Conservation (phyloP, 2,329 filamentous ascomycete genomes). For the Colletotrichum orbiculare region DNA sequence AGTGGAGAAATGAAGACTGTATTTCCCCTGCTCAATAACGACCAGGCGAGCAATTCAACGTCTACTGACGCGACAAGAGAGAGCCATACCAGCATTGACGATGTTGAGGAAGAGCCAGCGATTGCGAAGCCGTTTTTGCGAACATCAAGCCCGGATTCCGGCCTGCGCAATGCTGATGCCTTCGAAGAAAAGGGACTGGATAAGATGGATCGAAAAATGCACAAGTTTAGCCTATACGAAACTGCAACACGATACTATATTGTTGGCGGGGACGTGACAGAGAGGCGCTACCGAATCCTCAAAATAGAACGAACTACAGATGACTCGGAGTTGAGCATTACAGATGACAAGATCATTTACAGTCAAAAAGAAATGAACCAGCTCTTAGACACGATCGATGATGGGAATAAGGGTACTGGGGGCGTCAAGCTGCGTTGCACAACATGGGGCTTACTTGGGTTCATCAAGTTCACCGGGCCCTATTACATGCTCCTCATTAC, state of each 20-base stretch:
- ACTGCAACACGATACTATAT: constrained; percentile 94
- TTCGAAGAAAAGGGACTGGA: constrained; percentile 48
- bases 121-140: constrained; percentile 69
- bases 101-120: constrained; percentile 68
- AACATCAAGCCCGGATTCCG: constrained; percentile 62
- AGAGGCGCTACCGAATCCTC: constrained; percentile 88
- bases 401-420: constrained; percentile 91
- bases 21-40: constrained; percentile 51
- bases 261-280: constrained; percentile 90
- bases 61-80: constrained; percentile 39
- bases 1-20: constrained; percentile 38
- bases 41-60: constrained; percentile 44
- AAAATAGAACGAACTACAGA: constrained; percentile 92
- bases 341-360: constrained; percentile 96
- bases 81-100: constrained; percentile 52
- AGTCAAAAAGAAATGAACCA: constrained; percentile 92
- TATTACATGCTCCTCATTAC: constrained; percentile 98
- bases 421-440: constrained; percentile 90
- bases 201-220: constrained; percentile 75
- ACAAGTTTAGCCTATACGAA: constrained; percentile 98
- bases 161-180: constrained; percentile 44
- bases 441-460: constrained; percentile 93
- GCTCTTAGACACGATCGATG: constrained; percentile 92
- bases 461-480: constrained; percentile 93
- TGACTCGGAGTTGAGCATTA: constrained; percentile 80